phyloP scores from a whole-genome alignment of 495 filamentous ascomycete genomes.

The Venustampulla echinocandica region DNA sequence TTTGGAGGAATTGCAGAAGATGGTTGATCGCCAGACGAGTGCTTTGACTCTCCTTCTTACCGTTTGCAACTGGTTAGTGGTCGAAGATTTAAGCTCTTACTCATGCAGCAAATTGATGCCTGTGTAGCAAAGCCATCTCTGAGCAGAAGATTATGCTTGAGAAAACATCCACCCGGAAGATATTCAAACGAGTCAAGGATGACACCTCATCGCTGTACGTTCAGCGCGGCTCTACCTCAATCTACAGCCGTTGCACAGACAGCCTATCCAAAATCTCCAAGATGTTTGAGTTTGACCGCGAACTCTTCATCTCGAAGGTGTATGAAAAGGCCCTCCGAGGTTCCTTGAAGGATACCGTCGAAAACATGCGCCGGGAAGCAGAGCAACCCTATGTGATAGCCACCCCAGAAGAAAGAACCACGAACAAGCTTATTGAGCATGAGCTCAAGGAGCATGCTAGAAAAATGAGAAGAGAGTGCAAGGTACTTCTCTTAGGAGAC shows the following conservation, averaged over 20 bases:
- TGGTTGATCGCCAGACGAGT: constrained; percentile 18
- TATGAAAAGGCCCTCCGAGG: constrained; percentile 7
- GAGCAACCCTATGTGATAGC: too few species aligned
- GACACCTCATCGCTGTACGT: constrained; percentile 14
- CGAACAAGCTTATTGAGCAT: too few species aligned
- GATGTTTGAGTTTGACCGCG: constrained; percentile 14
- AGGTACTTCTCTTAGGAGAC: constrained; percentile 2
- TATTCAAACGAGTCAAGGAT: constrained; percentile 5
- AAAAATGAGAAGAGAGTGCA: neutral
- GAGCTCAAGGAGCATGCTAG: neutral
- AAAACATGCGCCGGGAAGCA: constrained; percentile 2
- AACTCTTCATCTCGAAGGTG: constrained; percentile 9
- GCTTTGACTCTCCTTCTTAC: constrained; percentile 22
- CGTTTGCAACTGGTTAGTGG: constrained; percentile 18
- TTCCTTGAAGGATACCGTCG: constrained; percentile 8
- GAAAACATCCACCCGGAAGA: constrained; percentile 1
- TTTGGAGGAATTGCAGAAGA: constrained; percentile 19
- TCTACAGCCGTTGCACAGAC: constrained; percentile 5
- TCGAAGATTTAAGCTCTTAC: neutral
- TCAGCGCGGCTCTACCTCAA: constrained; percentile 10
- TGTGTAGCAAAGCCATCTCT: neutral
- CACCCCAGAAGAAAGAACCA: too few species aligned
- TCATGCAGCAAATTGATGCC: neutral
- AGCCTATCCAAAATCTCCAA: constrained; percentile 11
- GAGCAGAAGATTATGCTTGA: constrained; percentile 11